Evolutionary conservation across 164 flowering plant species (phyloP), one percentile per base, ranked within the genome.

Genomic region (Liriodendron chinense): DNA sequence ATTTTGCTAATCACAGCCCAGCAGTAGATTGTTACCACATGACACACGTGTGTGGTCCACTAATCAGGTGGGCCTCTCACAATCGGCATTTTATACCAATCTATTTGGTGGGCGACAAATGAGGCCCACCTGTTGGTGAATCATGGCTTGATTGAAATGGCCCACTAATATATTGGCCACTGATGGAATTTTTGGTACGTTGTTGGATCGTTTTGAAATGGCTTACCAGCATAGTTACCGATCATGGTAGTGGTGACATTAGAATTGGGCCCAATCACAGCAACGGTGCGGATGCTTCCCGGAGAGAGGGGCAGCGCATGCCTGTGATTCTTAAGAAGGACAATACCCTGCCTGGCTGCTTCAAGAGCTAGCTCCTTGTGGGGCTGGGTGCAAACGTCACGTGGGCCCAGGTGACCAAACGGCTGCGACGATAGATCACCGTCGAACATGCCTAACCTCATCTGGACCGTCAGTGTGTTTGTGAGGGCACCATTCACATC

Each of bases 381-480:
- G 12, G 86, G 84, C 20, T 86, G 85, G 61, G 82, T 80, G 85
- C 97, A 94, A 12, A 96, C 95, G 63, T 89, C 87, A 16, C 26
- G 72, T 7, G 89, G 86, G 9, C 98, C 97, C 0, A 94, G 84
- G 23, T 86, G 81, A 0, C 91, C 95, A 53, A 81, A 92, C 0
- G 85, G 90, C 49, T 91, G 94, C 0, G 73, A 49, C 6, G 89
- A 80, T 9, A 91, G 89, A 75, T 86, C 90, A 0, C 96, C 95
- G 50, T 96, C 99, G 67, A 90, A 92, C 95, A 96, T 90, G 1
- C 99, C 99, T 0, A 96, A 85, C 78, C 99, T 87, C 96, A 96
- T 94, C 73, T 94, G 99, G 23, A 96, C 96, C 0, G 85, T 76
- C 9, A 94, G 22, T 6, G 97, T 92, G 57, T 96, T 90, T 1